phyloP scores from a whole-genome alignment of 129 eudicot species.

The Flaveria trinervia region DNA sequence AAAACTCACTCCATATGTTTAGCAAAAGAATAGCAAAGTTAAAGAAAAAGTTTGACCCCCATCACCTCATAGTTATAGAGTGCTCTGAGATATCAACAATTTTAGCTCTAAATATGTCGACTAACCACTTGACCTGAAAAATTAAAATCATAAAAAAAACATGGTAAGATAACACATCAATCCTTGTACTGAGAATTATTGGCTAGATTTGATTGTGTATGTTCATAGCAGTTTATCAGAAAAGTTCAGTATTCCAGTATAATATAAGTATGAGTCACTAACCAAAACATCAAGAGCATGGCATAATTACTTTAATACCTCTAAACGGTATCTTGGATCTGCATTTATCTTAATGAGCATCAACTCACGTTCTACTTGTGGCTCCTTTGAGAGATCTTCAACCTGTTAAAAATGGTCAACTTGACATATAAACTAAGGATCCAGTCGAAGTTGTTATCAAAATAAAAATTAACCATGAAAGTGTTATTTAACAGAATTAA shows the following conservation, averaged over 20 bases:
- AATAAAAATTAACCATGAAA: conserved; percentile 1
- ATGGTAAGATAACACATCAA: conserved; percentile 18
- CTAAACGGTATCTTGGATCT: conserved; percentile 61
- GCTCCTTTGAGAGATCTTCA: conserved; percentile 84
- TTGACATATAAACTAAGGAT: conserved; percentile 3
- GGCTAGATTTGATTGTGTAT: conserved; percentile 6
- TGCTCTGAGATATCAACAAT: conserved; percentile 89
- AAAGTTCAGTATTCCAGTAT: neutral
- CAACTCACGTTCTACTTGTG: conserved; percentile 92
- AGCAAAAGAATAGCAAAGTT: neutral
- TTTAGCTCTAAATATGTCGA: conserved; percentile 83
- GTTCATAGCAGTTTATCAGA: conserved; percentile 1
- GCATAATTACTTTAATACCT: conserved; percentile 45
- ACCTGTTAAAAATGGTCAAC: conserved; percentile 46
- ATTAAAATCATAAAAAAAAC: conserved; percentile 11
- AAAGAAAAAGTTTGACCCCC: neutral
- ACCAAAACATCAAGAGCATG: neutral
- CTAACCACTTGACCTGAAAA: conserved; percentile 88
- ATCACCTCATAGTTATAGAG: conserved; percentile 78
- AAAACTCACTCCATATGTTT: conserved; percentile 18
- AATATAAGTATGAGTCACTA: neutral
- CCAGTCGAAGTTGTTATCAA: neutral
- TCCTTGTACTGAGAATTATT: conserved; percentile 4
- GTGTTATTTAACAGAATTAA: too few relatives aligned
- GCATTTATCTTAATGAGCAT: conserved; percentile 90